A percentile compares a stretch with the other conserved stretches of the same genome.
Evolutionary conservation across 805 yeast genomes (phyloP).

Genomic region (Ogataea pilisensis): DNA sequence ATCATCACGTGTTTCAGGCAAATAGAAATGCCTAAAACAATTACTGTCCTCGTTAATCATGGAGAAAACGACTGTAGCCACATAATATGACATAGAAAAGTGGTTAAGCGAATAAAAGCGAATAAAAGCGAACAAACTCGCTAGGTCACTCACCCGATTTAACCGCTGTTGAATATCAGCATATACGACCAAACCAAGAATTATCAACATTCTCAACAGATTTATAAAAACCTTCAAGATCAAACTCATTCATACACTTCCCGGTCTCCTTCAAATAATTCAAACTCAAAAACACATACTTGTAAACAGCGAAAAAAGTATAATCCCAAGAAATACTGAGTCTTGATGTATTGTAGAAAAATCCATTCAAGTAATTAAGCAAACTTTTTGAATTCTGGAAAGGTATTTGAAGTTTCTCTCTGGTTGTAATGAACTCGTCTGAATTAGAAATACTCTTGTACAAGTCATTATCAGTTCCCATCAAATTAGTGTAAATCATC

Average conservation of each 20-base stretch:
- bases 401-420: constrained; percentile 11
- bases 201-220: constrained; percentile 18
- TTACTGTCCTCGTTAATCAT: no score
- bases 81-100: no score
- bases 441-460: background rate
- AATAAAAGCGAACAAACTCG: no score
- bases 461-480: constrained; percentile 1
- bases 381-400: constrained; percentile 16
- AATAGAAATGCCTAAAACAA: no score
- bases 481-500: constrained; percentile 8
- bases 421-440: constrained; percentile 2
- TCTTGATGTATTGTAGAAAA: constrained; percentile 28
- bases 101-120: no score
- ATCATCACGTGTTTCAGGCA: no score
- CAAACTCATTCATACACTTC: constrained; percentile 10
- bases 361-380: constrained; percentile 22
- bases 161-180: background rate
- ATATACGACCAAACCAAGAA: constrained; percentile 17
- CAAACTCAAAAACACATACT: constrained; percentile 20
- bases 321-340: constrained; percentile 25
- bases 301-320: constrained; percentile 26
- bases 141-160: no score
- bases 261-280: constrained; percentile 13
- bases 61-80: no score
- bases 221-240: constrained; percentile 11